Base-by-base conservation (phyloP, 768 basidiomycete species). In the Xerocomellus dryophilus region DNA sequence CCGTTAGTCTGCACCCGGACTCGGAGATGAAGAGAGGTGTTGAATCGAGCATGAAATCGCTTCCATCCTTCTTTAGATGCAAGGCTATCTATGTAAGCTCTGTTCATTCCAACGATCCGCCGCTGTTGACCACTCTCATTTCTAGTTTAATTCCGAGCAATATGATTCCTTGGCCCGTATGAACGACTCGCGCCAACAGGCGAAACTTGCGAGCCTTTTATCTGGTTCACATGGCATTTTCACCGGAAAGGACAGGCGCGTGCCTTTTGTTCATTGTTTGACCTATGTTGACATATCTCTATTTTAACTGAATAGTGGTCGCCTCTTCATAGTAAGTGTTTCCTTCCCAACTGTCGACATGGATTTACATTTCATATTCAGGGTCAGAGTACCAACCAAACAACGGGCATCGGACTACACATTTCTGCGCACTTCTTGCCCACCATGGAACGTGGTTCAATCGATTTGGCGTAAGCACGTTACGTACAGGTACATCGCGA, bases 391-490 rank as follows among this genome's bases (percentile, higher is more conserved):
- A 96, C 93, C 2, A 85, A 79, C 7, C 95, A 98, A 70, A 95
- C 92, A 2, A 96, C 95, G 0, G 95, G 95, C 17, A 71, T 83
- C 14, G 77, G 76, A 2, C 73, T 78, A 0, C 82, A 86, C 50
- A 71, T 88, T 52, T 77, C 92, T 3, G 85, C 88, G 9, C 78
- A 93, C 6, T 97, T 97, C 66, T 93, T 98, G 46, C 91, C 93
- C 9, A 97, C 96, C 0, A 92, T 98, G 7, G 96, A 98, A 70
- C 81, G 96, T 60, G 93, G 97, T 69, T 86, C 88, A 0, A 86
- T 96, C 48, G 94, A 92, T 71, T 74, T 95, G 32, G 85, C 90
- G 86, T 91, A 65, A 71, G 85, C 31, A 51, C 51, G 18, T 36
- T 23, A 34, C 35, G 23, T 42, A 45, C 23, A 25, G 14, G 9